Evolutionary conservation across 2,329 filamentous ascomycete species (phyloP), one percentile per base, ranked within the genome.

Genomic region (Calonectria pseudoturangicola): DNA sequence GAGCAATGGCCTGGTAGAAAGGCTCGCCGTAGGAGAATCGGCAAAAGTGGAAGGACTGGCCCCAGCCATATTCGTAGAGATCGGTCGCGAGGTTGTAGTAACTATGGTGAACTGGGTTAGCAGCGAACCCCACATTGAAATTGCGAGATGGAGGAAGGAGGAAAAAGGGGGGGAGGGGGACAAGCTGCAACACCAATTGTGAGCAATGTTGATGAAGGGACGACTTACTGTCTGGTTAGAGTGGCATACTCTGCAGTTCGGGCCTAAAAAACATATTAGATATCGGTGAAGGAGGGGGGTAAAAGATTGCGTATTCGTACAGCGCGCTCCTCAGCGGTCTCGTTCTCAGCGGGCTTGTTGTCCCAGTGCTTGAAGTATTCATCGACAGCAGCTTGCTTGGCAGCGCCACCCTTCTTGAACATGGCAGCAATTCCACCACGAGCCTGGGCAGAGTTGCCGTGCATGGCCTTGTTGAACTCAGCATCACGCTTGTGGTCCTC

Each of bases 71-170:
- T 88, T 98, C 97, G 89, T 98, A 98, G 64, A 98, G 86, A 82
- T 98, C 96, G 78, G 96, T 98, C n/a, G 95, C 95, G 62, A 98
- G 91, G 87, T 98, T 98, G 89, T 98, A 98, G 90, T 98, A 98
- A 85, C 93, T 95, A 77, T 16, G 15, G 62, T 43, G 39, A 27
- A 48, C 8, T 25, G 45, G 51, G 79, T 81, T 71, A 82, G 77
- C 41, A 48, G 36, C 28, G n/a, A 21, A 21, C 36, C 56, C 48
- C 56, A 56, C 56, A 12, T 39, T 16, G 58, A 43, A 63, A 33
- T 30, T 56, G 48, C 8, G 15, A 7, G 18, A 6, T 4, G 33
- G 41, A 50, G 18, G 25, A 43, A 25, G 27, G 15, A 50, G 21
- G 21, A 27, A 54, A 30, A 13, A 45, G 36, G 43, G n/a, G 39